phyloP scores from a whole-genome alignment of 2,329 filamentous ascomycete species.

The Colletotrichum liaoningense region DNA sequence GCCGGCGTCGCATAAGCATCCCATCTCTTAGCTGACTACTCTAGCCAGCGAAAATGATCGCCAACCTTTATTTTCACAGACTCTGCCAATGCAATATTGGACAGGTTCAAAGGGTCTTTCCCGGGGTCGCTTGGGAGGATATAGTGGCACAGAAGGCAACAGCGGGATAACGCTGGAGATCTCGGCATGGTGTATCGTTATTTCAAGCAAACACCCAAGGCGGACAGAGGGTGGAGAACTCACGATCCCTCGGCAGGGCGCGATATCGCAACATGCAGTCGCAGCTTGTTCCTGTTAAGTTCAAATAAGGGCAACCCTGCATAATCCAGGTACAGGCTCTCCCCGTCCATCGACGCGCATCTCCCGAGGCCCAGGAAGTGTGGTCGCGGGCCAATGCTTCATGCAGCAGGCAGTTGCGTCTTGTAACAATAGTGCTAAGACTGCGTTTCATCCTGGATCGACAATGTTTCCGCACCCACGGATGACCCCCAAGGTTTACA shows the following conservation, averaged over 20 bases:
- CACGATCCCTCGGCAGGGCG: neutral
- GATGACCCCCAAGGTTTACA: constrained; percentile 6
- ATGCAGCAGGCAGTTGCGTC: constrained; percentile 21
- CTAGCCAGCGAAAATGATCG: neutral
- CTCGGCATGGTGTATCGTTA: neutral
- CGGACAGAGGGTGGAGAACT: neutral
- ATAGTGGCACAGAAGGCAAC: neutral
- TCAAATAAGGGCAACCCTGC: constrained; percentile 14
- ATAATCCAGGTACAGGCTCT: constrained; percentile 15
- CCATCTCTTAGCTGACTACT: constrained; percentile 8
- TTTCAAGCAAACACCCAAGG: neutral
- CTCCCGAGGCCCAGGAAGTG: constrained; percentile 11
- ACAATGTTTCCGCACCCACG: constrained; percentile 28
- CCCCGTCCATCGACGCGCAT: constrained; percentile 14
- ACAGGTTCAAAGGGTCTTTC: neutral
- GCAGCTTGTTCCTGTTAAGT: neutral
- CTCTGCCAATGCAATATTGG: neutral
- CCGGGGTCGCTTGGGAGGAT: neutral
- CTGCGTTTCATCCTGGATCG: constrained; percentile 30
- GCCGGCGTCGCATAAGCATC: constrained; percentile 35
- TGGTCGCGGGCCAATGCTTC: constrained; percentile 28
- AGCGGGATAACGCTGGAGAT: neutral
- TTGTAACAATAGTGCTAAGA: constrained; percentile 31
- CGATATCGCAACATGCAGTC: neutral
- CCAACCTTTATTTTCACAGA: constrained; percentile 9